phyloP scores from a whole-genome alignment of 257 asterid genomes.

The Ophiorrhiza pumila region DNA sequence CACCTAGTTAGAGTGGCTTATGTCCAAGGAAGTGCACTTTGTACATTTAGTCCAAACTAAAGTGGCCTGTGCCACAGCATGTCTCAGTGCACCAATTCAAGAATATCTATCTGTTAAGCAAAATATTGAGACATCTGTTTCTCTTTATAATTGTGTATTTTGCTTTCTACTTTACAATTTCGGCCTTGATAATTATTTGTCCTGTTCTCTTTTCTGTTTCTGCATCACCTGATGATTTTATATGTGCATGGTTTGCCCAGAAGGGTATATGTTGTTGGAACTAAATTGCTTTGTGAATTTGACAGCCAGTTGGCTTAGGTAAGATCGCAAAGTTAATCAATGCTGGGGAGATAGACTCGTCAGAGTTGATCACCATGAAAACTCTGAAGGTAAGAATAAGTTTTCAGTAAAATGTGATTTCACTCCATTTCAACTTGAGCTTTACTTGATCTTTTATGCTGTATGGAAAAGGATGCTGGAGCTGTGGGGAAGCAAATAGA shows the following conservation, averaged over 20 bases:
- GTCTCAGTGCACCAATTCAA: not conserved
- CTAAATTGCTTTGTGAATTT: conserved; percentile 9
- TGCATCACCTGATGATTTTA: not conserved
- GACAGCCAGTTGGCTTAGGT: conserved; percentile 94
- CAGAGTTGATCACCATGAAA: conserved; percentile 93
- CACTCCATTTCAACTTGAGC: not conserved
- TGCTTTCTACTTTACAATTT: not conserved
- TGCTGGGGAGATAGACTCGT: conserved; percentile 93
- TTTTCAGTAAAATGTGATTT: not conserved
- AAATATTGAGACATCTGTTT: not conserved
- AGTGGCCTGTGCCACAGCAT: not conserved
- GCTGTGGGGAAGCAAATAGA: conserved; percentile 90
- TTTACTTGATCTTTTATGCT: conserved; percentile 17
- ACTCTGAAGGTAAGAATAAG: conserved; percentile 86
- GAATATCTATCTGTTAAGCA: not conserved
- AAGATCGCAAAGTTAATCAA: conserved; percentile 87
- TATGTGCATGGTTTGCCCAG: not conserved
- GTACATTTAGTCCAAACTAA: not conserved
- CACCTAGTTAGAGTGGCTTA: not conserved
- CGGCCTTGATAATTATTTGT: not conserved
- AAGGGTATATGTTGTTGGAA: not conserved
- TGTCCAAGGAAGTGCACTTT: not conserved
- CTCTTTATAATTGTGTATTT: not conserved
- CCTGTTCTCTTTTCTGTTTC: not conserved
- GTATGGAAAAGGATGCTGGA: conserved; percentile 54